Base-by-base conservation (phyloP, 129 eudicot species). In the Logfia minima region DNA sequence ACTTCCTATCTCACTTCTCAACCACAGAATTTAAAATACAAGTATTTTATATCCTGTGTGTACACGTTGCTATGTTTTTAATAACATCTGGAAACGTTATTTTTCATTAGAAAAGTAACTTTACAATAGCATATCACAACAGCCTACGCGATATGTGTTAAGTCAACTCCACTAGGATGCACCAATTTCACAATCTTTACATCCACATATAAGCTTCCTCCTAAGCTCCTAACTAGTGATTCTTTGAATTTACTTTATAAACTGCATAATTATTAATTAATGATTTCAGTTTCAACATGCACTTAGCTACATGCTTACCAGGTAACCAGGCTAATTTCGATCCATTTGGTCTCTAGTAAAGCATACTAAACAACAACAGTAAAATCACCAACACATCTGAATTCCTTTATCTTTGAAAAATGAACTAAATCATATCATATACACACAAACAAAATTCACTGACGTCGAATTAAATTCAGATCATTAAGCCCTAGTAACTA, bases 371-470 rank as follows among this genome's bases (percentile, higher is more conserved):
- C 51, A 43, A 43, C 2, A 43, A 43, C 4, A 43, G 51, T 9
- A 43, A 43, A 9, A 4, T 35, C 39, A 35, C 39, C 39, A 35
- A 35, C 39, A 6, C 39, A 35, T 35, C 8, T 35, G 39, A 35
- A 35, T 4, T 35, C 39, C 39, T 35, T 35, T 35, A 35, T 0
- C 39, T 35, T 35, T 35, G 39, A 35, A 35, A 24, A 35, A 1
- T 35, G 39, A 35, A 35, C 39, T 72, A 55, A 72, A 72, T 72
- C 77, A 56, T 56, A 19, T 17, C 31, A 34, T 56, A 24, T 21
- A 73, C 35, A 58, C 16, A 35, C 68, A 21, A 22, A 19, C 17
- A 37, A 59, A 74, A 37, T 63, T 28, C 6, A 34, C 17, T 23
- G 37, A 60, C 37, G 37, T 48, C 55, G 17, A 48, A 3, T 14